phyloP scores from a whole-genome alignment of 2,329 filamentous ascomycete species.

The Huntiella abstrusa region DNA sequence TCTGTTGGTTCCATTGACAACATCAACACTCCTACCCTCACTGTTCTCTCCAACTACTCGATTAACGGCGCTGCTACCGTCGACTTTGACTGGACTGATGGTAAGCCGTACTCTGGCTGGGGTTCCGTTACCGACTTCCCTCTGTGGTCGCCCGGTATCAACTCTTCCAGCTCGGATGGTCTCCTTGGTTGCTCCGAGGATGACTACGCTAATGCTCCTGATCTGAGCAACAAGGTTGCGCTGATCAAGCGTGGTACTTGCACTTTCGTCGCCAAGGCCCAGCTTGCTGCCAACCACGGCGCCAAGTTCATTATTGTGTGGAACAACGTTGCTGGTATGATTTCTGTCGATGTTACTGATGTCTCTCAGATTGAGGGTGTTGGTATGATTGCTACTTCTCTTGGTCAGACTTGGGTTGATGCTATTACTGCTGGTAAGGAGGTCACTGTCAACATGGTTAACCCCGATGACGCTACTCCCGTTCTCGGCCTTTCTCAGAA shows the following conservation, averaged over 20 bases:
- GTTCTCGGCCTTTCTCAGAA: constrained; percentile 21
- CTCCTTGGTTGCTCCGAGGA: constrained; percentile 28
- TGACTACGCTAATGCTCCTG: constrained; percentile 30
- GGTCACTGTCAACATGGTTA: constrained; percentile 26
- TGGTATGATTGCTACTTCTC: constrained; percentile 23
- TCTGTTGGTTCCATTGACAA: constrained; percentile 34
- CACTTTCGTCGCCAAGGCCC: constrained; percentile 33
- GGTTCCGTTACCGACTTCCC: constrained; percentile 24
- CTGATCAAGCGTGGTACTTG: constrained; percentile 41
- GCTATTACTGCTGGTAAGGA: constrained; percentile 24
- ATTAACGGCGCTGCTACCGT: constrained; percentile 19
- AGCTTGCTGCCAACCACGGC: constrained; percentile 32
- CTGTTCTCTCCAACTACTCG: constrained; percentile 24
- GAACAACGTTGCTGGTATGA: constrained; percentile 29
- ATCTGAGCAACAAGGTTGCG: constrained; percentile 38
- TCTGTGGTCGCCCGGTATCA: constrained; percentile 29
- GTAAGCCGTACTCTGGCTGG: constrained; percentile 23
- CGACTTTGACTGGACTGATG: constrained; percentile 26
- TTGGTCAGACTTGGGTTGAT: constrained; percentile 26
- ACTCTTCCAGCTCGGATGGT: constrained; percentile 28
- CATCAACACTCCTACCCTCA: constrained; percentile 22
- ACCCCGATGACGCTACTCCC: constrained; percentile 20
- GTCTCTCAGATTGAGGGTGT: constrained; percentile 19
- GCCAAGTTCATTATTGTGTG: constrained; percentile 44
- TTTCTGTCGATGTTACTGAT: constrained; percentile 17